These are phyloP conservation scores for Alternaria sp. DNA, from an alignment of 2,329 filamentous ascomycete genomes.

Conservation along the genomic window DNA sequence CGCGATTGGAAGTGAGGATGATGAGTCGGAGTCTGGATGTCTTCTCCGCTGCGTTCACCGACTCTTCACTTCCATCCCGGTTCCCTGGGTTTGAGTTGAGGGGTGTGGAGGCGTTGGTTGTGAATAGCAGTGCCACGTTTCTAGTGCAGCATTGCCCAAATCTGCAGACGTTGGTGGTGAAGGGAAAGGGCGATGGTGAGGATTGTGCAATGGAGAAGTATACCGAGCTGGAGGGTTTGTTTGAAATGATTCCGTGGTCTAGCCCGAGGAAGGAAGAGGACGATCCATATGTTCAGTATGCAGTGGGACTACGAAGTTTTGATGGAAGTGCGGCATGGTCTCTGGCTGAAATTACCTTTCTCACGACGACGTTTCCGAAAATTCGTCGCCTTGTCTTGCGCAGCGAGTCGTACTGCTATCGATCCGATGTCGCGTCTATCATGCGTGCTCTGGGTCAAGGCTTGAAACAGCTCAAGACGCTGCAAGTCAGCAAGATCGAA, in stretches of 20 bases:
- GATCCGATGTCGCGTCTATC: conserved; percentile 13
- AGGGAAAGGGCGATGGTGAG: conserved; percentile 6
- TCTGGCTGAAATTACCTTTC: conserved; percentile 9
- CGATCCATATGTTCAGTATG: neutral
- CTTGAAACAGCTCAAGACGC: conserved; percentile 8
- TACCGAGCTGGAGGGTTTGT: conserved; percentile 8
- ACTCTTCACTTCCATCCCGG: neutral
- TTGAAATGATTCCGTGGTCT: neutral
- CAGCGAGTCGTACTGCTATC: conserved; percentile 23
- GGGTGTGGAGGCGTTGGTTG: neutral
- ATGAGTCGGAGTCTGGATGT: conserved; percentile 27
- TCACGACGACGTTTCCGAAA: conserved; percentile 12
- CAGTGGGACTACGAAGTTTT: conserved; percentile 10
- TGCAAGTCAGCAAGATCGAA: conserved; percentile 18
- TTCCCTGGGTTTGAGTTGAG: neutral
- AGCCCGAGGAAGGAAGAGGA: neutral
- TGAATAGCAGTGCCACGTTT: neutral
- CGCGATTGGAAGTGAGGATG: conserved; percentile 23
- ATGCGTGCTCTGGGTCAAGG: conserved; percentile 6
- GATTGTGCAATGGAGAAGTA: conserved; percentile 23
- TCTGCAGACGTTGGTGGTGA: neutral
- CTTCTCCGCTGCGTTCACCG: conserved; percentile 15
- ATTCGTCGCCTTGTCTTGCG: conserved; percentile 17
- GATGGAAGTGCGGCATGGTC: conserved; percentile 23
- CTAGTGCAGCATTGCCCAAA: neutral